Base-by-base conservation (phyloP, 2,329 filamentous ascomycete species). In the Ophiostoma sp. region DNA sequence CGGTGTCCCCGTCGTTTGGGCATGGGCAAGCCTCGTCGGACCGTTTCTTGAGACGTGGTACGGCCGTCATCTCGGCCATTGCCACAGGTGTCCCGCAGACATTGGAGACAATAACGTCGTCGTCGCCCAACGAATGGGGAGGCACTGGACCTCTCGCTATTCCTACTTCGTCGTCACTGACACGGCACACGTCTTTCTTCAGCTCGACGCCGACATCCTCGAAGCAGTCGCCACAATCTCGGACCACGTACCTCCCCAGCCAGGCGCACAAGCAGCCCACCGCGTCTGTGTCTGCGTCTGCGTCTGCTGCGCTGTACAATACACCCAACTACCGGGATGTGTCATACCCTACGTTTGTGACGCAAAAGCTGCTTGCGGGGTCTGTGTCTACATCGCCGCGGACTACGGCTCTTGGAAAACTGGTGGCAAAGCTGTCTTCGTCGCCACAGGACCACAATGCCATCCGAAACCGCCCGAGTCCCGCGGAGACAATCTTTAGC, bases 401-500 rank as follows among this genome's bases (percentile, higher is more conserved):
- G 2, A 44, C 67, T 4, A 35, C 48, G 2, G 33, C 8, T 2
- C 44, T 68, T 17, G 57, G 67, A n/a, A 74, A 73, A 35, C 36
- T 72, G 2, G 52, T 23, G 5, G 65, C 70, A 11, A 67, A 70
- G 67, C 76, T 79, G 2, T 81, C 81, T 1, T 77, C 78, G 1
- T 82, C 81, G 3, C 81, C 81, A 1, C 81, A 80, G 0, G 76
- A 77, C 4, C 71, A 52, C 10, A 68, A 54, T 0, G 62, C 68
- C 1, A 31, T 62, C 3, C 76, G 78, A 44, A 90, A 90, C 77
- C 83, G 84, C 48, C 83, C 84, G 4, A 90, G 87, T 72, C 87
- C 88, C 6, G 86, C 86, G 0, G 88, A 90, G 73, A 85, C 83
- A 20, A 84, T 89, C 65, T 77, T 89, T 33, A 83, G 80, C 72